These are phyloP conservation scores for Daldinia concentrica DNA, from an alignment of 495 filamentous ascomycete species.

Conservation along the genomic window DNA sequence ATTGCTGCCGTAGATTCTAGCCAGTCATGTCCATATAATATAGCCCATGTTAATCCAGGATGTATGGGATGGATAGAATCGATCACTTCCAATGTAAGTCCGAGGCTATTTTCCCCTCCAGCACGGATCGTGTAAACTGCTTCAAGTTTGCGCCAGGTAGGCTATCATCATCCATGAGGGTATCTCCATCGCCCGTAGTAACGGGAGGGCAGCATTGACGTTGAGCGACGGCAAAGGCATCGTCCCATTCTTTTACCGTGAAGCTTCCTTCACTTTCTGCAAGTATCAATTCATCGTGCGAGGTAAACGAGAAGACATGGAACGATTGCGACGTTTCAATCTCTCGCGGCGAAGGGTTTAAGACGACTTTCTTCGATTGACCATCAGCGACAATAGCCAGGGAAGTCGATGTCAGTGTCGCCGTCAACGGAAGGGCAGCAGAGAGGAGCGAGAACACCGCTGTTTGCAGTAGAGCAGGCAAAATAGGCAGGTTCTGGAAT, in stretches of 20 bases:
- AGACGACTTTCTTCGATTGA: conserved; percentile 54
- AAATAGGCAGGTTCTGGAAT: conserved; percentile 72
- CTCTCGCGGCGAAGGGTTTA: conserved; percentile 64
- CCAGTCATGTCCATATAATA: conserved; percentile 22
- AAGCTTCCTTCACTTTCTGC: conserved; percentile 86
- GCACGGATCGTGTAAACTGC: conserved; percentile 69
- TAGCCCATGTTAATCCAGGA: conserved; percentile 10
- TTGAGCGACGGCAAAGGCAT: conserved; percentile 70
- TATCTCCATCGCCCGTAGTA: conserved; percentile 53
- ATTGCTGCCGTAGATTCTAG: conserved; percentile 4
- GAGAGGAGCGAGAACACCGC: conserved; percentile 77
- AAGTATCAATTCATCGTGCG: conserved; percentile 75
- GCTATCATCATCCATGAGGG: conserved; percentile 55
- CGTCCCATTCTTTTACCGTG: conserved; percentile 78
- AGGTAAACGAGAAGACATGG: conserved; percentile 81
- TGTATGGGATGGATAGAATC: neutral
- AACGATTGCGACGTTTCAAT: conserved; percentile 69
- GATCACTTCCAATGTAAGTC: conserved; percentile 70
- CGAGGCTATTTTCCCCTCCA: conserved; percentile 66
- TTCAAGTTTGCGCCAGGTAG: conserved; percentile 57
- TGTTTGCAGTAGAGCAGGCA: conserved; percentile 79
- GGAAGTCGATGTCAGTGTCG: conserved; percentile 71
- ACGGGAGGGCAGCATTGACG: conserved; percentile 65
- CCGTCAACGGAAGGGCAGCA: conserved; percentile 76
- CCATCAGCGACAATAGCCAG: conserved; percentile 66